Evolutionary conservation across 495 filamentous ascomycete species (phyloP).

Genomic region (Tetracladium marchalianum): DNA sequence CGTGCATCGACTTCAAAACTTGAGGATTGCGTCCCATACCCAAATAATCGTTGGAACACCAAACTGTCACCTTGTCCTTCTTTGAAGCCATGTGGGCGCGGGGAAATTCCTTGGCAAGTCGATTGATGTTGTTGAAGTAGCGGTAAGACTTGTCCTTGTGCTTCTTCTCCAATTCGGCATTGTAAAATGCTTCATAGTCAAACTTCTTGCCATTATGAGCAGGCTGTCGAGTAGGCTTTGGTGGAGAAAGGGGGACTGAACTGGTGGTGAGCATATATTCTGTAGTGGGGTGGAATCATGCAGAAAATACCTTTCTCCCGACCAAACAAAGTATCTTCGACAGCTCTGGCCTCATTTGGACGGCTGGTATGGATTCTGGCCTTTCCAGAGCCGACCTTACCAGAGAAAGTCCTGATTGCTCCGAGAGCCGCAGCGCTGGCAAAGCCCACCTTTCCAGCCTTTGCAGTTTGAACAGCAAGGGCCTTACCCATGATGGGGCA

Average conservation of each 20-base stretch:
- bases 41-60: slow-evolving; percentile 98
- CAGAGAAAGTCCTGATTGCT: slow-evolving; percentile 33
- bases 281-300: slow-evolving; percentile 1
- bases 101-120: slow-evolving; percentile 90
- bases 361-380: slow-evolving; percentile 75
- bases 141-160: slow-evolving; percentile 99
- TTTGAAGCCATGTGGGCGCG: slow-evolving; percentile 79
- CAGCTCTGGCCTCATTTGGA: slow-evolving; percentile 58
- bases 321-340: slow-evolving; percentile 53
- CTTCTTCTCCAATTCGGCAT: slow-evolving; percentile 87
- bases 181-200: slow-evolving; percentile 86
- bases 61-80: slow-evolving; percentile 90
- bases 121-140: slow-evolving; percentile 99
- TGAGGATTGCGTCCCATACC: slow-evolving; percentile 91
- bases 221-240: slow-evolving; percentile 10
- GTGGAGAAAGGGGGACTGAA: slow-evolving; percentile 10
- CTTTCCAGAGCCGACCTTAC: slow-evolving; percentile 39
- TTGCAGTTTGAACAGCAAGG: slow-evolving; percentile 74
- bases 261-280: slow-evolving; percentile 6
- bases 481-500: slow-evolving; percentile 99
- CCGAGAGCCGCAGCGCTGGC: slow-evolving; percentile 33
- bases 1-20: slow-evolving; percentile 86
- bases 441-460: slow-evolving; percentile 31
- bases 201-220: slow-evolving; percentile 44
- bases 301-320: slow-evolving; percentile 45